Evolutionary conservation across 495 filamentous ascomycete genomes (phyloP).

Genomic region (Copromyces sp.): DNA sequence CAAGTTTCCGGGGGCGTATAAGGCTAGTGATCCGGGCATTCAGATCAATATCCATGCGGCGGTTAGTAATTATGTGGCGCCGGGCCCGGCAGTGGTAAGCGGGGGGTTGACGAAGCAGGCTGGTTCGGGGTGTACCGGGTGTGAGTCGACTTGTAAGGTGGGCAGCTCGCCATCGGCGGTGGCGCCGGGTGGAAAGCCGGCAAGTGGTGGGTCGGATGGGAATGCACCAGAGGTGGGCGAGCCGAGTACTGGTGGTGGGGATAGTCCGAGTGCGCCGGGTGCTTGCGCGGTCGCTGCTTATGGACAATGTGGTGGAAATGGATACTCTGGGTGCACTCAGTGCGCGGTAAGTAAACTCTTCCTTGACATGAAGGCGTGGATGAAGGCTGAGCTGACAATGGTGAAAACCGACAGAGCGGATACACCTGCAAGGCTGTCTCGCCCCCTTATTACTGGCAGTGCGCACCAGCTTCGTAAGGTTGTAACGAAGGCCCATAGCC

Average conservation of each 20-base stretch:
- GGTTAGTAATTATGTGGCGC: conserved; percentile 25
- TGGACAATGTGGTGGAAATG: conserved; percentile 37
- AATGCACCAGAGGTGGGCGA: conserved; percentile 3
- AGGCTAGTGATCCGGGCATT: conserved; percentile 37
- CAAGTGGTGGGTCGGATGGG: conserved; percentile 1
- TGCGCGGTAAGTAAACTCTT: conserved; percentile 24
- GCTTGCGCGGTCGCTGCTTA: conserved; percentile 27
- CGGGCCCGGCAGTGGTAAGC: conserved; percentile 30
- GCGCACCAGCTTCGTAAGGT: conserved; percentile 11
- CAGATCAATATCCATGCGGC: conserved; percentile 38
- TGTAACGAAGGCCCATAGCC: not conserved
- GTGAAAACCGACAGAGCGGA: conserved; percentile 8
- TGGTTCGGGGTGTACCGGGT: conserved; percentile 25
- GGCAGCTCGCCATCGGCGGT: conserved; percentile 22
- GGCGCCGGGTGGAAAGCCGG: conserved; percentile 5
- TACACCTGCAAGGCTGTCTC: conserved; percentile 20
- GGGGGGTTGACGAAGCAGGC: conserved; percentile 28
- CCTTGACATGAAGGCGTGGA: not conserved
- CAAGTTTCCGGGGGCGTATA: conserved; percentile 39
- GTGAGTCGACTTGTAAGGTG: conserved; percentile 30
- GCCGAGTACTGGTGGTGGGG: not conserved
- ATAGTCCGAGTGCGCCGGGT: conserved; percentile 4
- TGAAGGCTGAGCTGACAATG: not conserved
- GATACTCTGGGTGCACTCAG: conserved; percentile 29
- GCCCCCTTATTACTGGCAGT: conserved; percentile 32